Evolutionary conservation across 306 rosid genomes (phyloP).

Genomic region (Cicer chorassanicum): DNA sequence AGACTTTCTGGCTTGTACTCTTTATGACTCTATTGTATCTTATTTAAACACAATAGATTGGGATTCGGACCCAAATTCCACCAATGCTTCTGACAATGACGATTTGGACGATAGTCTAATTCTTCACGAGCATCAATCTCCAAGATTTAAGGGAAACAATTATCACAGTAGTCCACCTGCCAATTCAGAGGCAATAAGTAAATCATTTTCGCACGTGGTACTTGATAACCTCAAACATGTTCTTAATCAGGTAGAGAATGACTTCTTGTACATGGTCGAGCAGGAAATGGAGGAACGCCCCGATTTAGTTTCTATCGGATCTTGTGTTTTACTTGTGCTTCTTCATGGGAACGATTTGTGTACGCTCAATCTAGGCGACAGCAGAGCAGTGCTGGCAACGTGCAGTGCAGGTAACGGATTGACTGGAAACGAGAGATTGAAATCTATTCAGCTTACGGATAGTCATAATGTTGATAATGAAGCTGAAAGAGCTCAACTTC

Average conservation of each 20-base stretch:
- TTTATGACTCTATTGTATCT: slow-evolving; percentile 74
- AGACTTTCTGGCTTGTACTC: slow-evolving; percentile 89
- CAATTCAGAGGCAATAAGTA: slow-evolving; percentile 36
- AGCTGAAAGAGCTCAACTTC: slow-evolving; percentile 67
- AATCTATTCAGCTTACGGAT: slow-evolving; percentile 85
- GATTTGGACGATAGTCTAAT: slow-evolving; percentile 44
- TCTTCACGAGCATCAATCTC: slow-evolving; percentile 44
- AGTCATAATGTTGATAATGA: slow-evolving; percentile 87
- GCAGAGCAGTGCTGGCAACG: slow-evolving; percentile 88
- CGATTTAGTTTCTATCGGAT: slow-evolving; percentile 94
- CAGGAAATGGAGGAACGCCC: slow-evolving; percentile 99
- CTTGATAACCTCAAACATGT: slow-evolving; percentile 84
- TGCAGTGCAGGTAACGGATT: slow-evolving; percentile 32
- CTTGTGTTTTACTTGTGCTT: slow-evolving; percentile 89
- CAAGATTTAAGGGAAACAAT: slow-evolving; percentile 30
- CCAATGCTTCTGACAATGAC: slow-evolving; percentile 41
- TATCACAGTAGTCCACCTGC: slow-evolving; percentile 40
- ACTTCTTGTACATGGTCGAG: slow-evolving; percentile 94
- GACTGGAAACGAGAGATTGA: slow-evolving; percentile 54
- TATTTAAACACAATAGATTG: slow-evolving; percentile 65
- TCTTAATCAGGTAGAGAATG: slow-evolving; percentile 83
- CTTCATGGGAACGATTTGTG: slow-evolving; percentile 87
- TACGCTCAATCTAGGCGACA: slow-evolving; percentile 90
- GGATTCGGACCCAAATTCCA: slow-evolving; percentile 60
- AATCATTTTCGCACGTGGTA: slow-evolving; percentile 61